Evolutionary conservation across 768 basidiomycete species (phyloP), one percentile per base, ranked within the genome.

Genomic region (Amanita polypyramis): DNA sequence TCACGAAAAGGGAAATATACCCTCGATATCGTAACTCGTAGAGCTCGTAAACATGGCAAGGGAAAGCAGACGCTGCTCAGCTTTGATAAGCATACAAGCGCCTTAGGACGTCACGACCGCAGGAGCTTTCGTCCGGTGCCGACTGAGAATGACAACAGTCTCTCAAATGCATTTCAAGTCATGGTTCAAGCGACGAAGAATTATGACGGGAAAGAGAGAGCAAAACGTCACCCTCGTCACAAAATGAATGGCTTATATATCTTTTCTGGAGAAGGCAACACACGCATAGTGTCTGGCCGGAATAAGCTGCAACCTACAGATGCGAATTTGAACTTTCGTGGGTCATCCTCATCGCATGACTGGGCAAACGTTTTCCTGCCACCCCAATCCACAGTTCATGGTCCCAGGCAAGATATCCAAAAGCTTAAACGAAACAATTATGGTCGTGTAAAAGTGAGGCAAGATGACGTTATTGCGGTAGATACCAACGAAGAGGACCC

Each of bases 251-350:
- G 44, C 30, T 33, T 68, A 43, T 76, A 60, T 66, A 68, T 53
- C 34, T 66, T 76, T 50, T 53, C 60, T n/a, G 59, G 67, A 3
- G 61, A 61, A 12, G 65, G 62, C 10, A 61, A 62, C 11, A 63
- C 62, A 4, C 68, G 61, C 21, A 60, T 80, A 38, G 54, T 65
- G 10, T 62, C 65, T 5, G 70, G 72, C 11, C 58, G 66, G 50
- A 54, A 59, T n/a, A 55, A 58, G 34, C 39, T 50, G 39, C 49
- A 44, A 43, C 59, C 36, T 50, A 54, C 75, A 19, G 70, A 71
- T 1, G 60, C 76, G 69, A 75, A 54, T 74, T 75, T 47, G 63
- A 68, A 20, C 66, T 57, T 8, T 45, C 62, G 67, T 44, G 59
- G 56, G 32, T 69, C 68, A 1, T 56, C 76, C 11, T 51, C 52